Evolutionary conservation across 495 filamentous ascomycete species (phyloP).

Genomic region (Neurospora sp.): DNA sequence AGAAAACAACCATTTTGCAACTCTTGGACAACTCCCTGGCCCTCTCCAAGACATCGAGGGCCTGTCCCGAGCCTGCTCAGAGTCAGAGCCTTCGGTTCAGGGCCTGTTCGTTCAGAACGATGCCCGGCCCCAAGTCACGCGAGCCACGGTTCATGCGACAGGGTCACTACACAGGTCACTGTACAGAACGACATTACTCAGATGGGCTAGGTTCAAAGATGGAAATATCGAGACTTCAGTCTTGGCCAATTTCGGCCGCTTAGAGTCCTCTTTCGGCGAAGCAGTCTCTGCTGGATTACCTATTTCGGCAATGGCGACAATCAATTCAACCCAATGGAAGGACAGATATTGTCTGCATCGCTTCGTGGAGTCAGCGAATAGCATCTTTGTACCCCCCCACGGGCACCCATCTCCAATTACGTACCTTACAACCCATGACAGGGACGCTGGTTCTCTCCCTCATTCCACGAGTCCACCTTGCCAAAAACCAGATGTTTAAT

Average conservation of each 20-base stretch:
- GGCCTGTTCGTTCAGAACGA: neutral
- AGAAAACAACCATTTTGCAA: neutral
- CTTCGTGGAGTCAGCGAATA: neutral
- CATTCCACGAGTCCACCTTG: neutral
- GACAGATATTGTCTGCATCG: neutral
- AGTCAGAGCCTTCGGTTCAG: neutral
- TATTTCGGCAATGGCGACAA: neutral
- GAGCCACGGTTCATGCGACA: neutral
- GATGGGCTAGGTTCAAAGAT: neutral
- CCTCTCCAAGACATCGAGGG: neutral
- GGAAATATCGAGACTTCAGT: neutral
- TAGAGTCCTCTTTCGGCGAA: neutral
- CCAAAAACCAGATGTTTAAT: neutral
- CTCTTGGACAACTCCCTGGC: neutral
- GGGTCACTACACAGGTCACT: neutral
- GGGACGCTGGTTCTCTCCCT: neutral
- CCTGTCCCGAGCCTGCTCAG: neutral
- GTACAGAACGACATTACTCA: neutral
- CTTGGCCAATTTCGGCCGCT: neutral
- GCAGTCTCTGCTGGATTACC: neutral
- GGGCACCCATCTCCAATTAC: neutral
- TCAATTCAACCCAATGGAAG: neutral
- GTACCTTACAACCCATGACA: neutral
- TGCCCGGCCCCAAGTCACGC: neutral
- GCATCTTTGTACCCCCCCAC: neutral